Base-by-base conservation (phyloP, 768 basidiomycete species). In the Boletus vermiculosoides region DNA sequence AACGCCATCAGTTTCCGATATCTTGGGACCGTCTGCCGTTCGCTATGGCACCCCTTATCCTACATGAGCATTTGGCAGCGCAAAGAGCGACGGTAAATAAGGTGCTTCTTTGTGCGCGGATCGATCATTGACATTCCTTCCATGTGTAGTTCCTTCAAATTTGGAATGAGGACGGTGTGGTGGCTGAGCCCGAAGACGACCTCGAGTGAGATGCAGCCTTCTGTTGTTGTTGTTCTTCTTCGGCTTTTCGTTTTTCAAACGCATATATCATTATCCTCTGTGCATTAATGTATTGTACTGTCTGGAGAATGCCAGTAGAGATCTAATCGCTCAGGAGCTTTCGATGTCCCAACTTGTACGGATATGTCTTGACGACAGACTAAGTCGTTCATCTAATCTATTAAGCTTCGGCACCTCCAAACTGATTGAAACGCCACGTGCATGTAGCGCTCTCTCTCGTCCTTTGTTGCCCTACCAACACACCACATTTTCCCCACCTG, bases 141-240 rank as follows among this genome's bases (percentile, higher is more conserved):
- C 33, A 30, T 8, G 4, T 48, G 20, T 57, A 92, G 87, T 88
- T 90, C 71, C 74, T 90, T 51, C 83, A 85, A 59, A 83, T 90
- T 52, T 93, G 90, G 88, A 87, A 86, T 51, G 90, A 88, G 66
- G 90, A 92, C 63, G 90, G 90, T 25, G 78, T 89, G 36, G 77
- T 77, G 15, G 84, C 81, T 4, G 90, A 92, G 70, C 81, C 80
- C 11, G 76, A 75, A 53, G 84, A 84, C 45, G 77, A 83, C 52
- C 64, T 74, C 40, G 63, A 71, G 44, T 78, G 58, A 74, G 30
- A 73, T 22, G 72, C 28, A 33, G 7, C 6, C 46, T 30, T 28
- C 16, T 40, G 4, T 28, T 39, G 23, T 50, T 45, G 28, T 34
- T 44, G 10, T 37, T 50, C 30, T 59, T 28, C 20, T 25, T 28